These are phyloP conservation scores for Geranomyces variabilis DNA, from an alignment of 192 early-diverging fungal species.

Conservation along the genomic window DNA sequence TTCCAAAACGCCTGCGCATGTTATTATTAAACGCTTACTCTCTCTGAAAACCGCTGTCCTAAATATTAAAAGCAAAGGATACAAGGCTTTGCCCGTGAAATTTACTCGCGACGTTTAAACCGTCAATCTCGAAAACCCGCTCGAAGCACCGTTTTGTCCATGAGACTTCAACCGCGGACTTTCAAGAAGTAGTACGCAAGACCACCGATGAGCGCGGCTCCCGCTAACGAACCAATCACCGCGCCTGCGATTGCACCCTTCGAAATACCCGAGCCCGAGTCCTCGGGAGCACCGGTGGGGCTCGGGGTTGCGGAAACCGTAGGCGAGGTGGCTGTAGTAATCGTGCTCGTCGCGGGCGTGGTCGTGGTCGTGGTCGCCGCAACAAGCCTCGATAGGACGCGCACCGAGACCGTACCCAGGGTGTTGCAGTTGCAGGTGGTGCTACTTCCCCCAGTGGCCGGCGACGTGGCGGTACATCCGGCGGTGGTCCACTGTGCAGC, in stretches of 20 bases:
- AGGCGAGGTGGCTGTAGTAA: neutral
- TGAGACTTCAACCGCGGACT: too few relatives aligned
- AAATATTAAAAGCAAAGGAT: too few relatives aligned
- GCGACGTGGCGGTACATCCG: neutral
- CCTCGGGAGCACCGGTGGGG: neutral
- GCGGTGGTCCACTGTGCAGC: neutral
- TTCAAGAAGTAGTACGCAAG: slow-evolving; percentile 14
- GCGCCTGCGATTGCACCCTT: slow-evolving; percentile 15
- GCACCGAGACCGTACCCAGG: neutral
- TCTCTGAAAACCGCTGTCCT: too few relatives aligned
- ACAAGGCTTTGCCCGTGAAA: too few relatives aligned
- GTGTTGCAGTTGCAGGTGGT: neutral
- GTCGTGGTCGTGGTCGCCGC: neutral
- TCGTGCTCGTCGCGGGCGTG: neutral
- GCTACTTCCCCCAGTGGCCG: neutral
- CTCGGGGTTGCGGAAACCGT: too few relatives aligned
- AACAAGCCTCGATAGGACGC: neutral
- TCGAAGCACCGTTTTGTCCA: too few relatives aligned
- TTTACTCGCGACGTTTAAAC: too few relatives aligned
- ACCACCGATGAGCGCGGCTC: slow-evolving; percentile 7
- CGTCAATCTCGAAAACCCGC: too few relatives aligned
- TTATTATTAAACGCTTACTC: too few relatives aligned
- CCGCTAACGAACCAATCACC: slow-evolving; percentile 7
- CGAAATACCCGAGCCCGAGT: neutral
- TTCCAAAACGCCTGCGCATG: too few relatives aligned